Conservation (phyloP, 371 early-diverging fungal genomes). For the Parasitella parasitica region DNA sequence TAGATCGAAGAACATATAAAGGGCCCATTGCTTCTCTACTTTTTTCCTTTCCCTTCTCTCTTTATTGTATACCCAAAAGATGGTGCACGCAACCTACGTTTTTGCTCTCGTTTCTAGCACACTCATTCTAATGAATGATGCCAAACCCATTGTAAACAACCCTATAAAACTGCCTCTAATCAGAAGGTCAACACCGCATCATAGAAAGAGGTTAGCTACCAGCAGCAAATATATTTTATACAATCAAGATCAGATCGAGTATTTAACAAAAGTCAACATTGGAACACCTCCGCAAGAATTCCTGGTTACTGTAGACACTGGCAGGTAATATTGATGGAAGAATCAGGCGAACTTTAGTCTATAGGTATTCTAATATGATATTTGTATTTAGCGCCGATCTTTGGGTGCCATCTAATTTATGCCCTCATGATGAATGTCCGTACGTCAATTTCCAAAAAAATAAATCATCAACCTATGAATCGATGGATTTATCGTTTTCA, state of each 20-base stretch:
- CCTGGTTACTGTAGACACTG: constrained; percentile 17
- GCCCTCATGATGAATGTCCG: constrained; percentile 13
- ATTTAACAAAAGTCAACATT: constrained; percentile 13
- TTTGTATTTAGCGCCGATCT: constrained; percentile 14
- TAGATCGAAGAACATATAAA: background rate
- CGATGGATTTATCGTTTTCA: constrained; percentile 5
- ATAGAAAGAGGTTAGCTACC: background rate
- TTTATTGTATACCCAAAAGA: background rate
- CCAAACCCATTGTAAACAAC: constrained; percentile 1
- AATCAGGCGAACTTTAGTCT: too few species aligned
- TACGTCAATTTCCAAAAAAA: constrained; percentile 7
- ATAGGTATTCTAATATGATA: background rate
- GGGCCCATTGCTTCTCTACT: background rate
- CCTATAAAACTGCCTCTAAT: background rate
- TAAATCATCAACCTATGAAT: constrained; percentile 11
- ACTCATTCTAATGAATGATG: background rate
- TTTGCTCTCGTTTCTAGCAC: background rate
- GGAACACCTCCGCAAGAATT: constrained; percentile 23
- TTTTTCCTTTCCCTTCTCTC: background rate
- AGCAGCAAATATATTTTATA: background rate
- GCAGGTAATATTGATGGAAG: too few species aligned
- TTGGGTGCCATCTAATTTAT: constrained; percentile 17
- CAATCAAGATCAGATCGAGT: constrained; percentile 8
- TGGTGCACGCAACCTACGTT: background rate
- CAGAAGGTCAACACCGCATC: background rate